These are phyloP conservation scores for Botryosphaeria dothidea DNA, from an alignment of 2,329 filamentous ascomycete genomes.

Conservation along the genomic window DNA sequence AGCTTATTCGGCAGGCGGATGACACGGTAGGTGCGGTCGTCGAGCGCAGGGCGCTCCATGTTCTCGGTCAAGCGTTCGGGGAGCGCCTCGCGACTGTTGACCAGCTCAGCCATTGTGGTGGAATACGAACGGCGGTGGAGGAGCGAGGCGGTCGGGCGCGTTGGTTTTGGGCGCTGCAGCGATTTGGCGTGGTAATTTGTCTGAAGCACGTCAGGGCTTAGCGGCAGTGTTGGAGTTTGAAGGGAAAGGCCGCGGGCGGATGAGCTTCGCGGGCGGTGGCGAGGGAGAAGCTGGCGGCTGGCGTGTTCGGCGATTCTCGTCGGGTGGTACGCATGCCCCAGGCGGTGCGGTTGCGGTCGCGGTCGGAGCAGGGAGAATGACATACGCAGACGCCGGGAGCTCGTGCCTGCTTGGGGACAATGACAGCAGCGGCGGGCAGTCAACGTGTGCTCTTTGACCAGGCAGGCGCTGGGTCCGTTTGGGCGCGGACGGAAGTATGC, in stretches of 20 bases:
- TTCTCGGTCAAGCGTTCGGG: slow-evolving; percentile 57
- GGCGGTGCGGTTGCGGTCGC: slow-evolving; percentile 1
- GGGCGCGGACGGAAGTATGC: neutral
- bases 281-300: neutral
- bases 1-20: slow-evolving; percentile 82
- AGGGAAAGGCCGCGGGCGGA: neutral
- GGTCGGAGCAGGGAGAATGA: neutral
- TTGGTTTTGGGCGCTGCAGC: neutral
- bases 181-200: neutral
- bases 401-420: slow-evolving; percentile 3
- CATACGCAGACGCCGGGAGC: slow-evolving; percentile 10
- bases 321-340: slow-evolving; percentile 8
- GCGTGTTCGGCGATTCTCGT: slow-evolving; percentile 1
- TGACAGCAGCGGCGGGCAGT: neutral
- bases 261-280: neutral
- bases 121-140: neutral
- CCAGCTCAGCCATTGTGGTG: slow-evolving; percentile 24
- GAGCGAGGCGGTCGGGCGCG: neutral
- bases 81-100: slow-evolving; percentile 12
- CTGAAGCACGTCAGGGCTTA: slow-evolving; percentile 2
- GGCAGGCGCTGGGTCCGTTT: neutral
- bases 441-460: slow-evolving; percentile 4
- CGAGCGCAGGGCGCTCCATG: slow-evolving; percentile 79
- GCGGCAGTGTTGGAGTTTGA: neutral
- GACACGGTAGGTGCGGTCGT: slow-evolving; percentile 85